Base-by-base conservation (phyloP, 2,329 filamentous ascomycete genomes). In the Xylariales sp. region DNA sequence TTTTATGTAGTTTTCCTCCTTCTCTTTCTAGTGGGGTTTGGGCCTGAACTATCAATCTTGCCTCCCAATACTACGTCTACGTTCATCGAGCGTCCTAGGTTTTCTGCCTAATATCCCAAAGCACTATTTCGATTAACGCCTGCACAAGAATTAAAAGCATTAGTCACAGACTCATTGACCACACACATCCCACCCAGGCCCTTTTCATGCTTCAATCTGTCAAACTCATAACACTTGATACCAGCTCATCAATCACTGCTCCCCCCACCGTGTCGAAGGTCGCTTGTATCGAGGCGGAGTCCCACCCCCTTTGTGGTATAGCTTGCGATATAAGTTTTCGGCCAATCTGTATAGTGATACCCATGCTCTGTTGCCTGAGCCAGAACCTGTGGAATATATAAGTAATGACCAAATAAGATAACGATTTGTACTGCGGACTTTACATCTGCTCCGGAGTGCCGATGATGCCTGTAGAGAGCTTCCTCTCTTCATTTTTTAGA, bases 401-500 rank as follows among this genome's bases (percentile, higher is more conserved):
- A 56, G 28, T 46, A 16, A 5, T 43, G 10, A 18, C 43, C 39
- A 53, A 23, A 16, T 3, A 34, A n/a, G 8, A 28, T 50, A 14
- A 32, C 50, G 28, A 39, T 36, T n/a, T 28, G n/a, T 9, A 18
- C 16, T 36, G 18, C 49, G 46, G 9, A 73, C 84, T 79, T 79
- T 75, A 86, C 83, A 80, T 70, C 69, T 89, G 83, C 69, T 88
- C 86, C 1, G 85, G 82, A 3, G 82, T 82, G 45, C 83, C 83
- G 52, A 84, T 82, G 2, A 85, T 85, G 9, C 77, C 78, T 9
- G 83, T 79, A 1, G 85, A 87, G n/a, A 83, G 78, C 62, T 81
- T 77, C 30, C 86, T 82, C 1, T 86, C 86, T 69, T 89, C 87
- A 59, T 89, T 91, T 76, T 94, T 91, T 0, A 94, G 81, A 5